Percentiles rank a stretch among this genome's conserved stretches.
Conservation (phyloP, 139 green algal species). For the Chlamydomonas sphaeroides region DNA sequence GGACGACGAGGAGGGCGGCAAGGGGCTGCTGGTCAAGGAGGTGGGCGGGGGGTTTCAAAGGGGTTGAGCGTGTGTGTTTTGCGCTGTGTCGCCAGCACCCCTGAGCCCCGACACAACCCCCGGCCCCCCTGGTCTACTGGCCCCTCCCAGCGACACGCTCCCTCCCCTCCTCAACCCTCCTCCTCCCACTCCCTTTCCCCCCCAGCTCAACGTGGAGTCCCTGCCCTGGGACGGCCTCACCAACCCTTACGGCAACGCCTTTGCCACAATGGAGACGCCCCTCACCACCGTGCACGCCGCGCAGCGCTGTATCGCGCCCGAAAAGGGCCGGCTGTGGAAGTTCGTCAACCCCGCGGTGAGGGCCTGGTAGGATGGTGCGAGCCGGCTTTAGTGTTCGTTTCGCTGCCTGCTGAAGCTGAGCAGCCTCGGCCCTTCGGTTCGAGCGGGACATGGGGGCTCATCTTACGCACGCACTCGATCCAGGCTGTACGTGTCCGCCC, state of each 20-base stretch:
- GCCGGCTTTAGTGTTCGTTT: too few species aligned
- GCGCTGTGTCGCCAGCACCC: background rate
- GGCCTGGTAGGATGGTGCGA: too few species aligned
- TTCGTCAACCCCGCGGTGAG: slow-evolving; percentile 63
- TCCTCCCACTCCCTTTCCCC: too few species aligned
- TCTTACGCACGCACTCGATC: too few species aligned
- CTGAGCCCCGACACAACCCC: too few species aligned
- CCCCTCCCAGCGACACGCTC: too few species aligned
- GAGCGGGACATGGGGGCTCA: too few species aligned
- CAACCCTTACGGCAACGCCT: slow-evolving; percentile 74
- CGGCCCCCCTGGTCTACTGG: too few species aligned
- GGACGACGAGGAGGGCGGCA: slow-evolving; percentile 62
- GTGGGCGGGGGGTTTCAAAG: slow-evolving; percentile 24
- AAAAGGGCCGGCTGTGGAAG: slow-evolving; percentile 65
- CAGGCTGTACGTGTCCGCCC: too few species aligned
- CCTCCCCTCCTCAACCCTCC: too few species aligned
- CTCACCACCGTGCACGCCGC: slow-evolving; percentile 63
- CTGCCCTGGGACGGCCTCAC: slow-evolving; percentile 42
- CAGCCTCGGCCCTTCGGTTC: too few species aligned
- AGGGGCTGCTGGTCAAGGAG: slow-evolving; percentile 55
- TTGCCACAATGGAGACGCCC: slow-evolving; percentile 52
- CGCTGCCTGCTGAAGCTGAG: too few species aligned
- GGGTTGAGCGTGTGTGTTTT: background rate
- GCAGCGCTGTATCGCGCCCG: slow-evolving; percentile 50
- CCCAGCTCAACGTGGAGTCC: slow-evolving; percentile 68